Evolutionary conservation across 2,329 filamentous ascomycete species (phyloP).

Genomic region (Fusarium oxysporum): DNA sequence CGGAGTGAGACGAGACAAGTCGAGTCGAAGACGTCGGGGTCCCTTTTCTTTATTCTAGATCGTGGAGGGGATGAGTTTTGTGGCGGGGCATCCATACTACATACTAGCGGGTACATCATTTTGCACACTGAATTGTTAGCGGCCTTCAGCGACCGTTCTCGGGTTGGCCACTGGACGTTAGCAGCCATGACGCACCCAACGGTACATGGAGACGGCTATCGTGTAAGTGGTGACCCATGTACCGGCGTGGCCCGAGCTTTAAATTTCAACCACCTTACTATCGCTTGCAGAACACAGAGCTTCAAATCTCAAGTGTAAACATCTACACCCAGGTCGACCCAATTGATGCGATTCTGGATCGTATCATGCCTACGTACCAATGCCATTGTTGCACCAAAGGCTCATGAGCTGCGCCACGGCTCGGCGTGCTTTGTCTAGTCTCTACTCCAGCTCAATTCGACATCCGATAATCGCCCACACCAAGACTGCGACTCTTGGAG

Average conservation of each 20-base stretch:
- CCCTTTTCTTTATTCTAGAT: conserved; percentile 18
- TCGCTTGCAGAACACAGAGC: not conserved
- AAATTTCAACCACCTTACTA: conserved; percentile 13
- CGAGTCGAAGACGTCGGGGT: conserved; percentile 13
- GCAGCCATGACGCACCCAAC: conserved; percentile 36
- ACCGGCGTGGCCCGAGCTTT: conserved; percentile 42
- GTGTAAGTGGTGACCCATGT: conserved; percentile 38
- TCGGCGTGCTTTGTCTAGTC: conserved; percentile 27
- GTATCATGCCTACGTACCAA: conserved; percentile 47
- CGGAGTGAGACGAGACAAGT: conserved; percentile 19
- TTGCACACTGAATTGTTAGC: conserved; percentile 4
- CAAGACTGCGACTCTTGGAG: conserved; percentile 1
- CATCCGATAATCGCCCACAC: conserved; percentile 22
- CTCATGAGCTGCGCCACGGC: conserved; percentile 42
- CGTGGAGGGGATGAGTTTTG: conserved; percentile 44
- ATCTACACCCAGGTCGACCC: not conserved
- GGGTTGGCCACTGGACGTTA: conserved; percentile 15
- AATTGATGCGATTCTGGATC: conserved; percentile 32
- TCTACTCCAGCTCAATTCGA: conserved; percentile 19
- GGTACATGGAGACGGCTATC: conserved; percentile 31
- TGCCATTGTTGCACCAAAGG: conserved; percentile 48
- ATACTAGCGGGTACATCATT: conserved; percentile 37
- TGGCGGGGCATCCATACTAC: conserved; percentile 41
- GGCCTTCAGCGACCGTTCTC: conserved; percentile 34
- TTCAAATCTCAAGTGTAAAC: not conserved